These are phyloP conservation scores for Eragrostis tef DNA, from an alignment of 202 grass and related monocot species.

Conservation along the genomic window DNA sequence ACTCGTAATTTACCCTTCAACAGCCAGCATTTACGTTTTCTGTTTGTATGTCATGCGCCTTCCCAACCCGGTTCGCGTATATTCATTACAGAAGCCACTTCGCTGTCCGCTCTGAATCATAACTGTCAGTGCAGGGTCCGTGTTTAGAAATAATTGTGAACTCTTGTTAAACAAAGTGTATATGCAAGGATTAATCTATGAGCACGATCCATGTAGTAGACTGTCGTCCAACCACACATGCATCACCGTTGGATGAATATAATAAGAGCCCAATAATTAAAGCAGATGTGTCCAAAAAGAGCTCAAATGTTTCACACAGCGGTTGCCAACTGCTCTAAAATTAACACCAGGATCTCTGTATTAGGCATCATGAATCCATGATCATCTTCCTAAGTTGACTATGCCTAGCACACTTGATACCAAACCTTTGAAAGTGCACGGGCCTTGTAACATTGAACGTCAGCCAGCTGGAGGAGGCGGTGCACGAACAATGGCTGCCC, in stretches of 20 bases:
- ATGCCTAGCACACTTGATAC: background rate
- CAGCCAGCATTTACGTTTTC: background rate
- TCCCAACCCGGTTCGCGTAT: background rate
- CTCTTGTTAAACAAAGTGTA: background rate
- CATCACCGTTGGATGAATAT: too few species aligned
- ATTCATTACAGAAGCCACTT: background rate
- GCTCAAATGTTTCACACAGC: background rate
- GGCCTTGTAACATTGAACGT: background rate
- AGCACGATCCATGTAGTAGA: too few species aligned
- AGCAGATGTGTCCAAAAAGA: background rate
- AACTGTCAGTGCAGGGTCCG: background rate
- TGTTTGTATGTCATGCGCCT: background rate
- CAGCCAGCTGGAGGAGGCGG: conserved; percentile 9
- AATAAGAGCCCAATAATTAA: background rate
- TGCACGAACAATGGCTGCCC: conserved; percentile 31
- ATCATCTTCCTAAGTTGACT: background rate
- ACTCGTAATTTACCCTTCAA: background rate
- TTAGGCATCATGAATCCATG: background rate
- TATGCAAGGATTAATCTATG: background rate
- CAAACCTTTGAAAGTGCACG: background rate
- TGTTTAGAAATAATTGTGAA: background rate
- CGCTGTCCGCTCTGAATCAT: background rate
- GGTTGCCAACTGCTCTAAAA: background rate
- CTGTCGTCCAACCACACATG: too few species aligned
- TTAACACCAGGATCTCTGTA: background rate